These are phyloP conservation scores for Triadica sebifera DNA, from an alignment of 345 rosid genomes.

Conservation along the genomic window DNA sequence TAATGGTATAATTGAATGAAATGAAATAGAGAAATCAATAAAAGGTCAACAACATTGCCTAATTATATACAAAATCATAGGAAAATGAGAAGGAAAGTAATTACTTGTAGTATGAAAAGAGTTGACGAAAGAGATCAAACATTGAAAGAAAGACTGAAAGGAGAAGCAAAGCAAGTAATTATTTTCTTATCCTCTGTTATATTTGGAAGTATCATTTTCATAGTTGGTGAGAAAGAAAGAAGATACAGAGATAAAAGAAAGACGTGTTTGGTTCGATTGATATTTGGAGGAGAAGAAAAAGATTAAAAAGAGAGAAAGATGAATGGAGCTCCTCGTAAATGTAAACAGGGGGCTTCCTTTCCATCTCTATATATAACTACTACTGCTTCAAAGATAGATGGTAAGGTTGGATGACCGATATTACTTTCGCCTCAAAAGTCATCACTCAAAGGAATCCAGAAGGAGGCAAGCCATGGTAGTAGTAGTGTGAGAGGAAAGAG, in stretches of 20 bases:
- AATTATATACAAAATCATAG: neutral
- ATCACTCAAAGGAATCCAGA: no score
- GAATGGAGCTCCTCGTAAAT: slow-evolving; percentile 31
- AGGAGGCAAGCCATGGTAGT: no score
- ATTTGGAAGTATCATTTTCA: neutral
- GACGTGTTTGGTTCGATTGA: neutral
- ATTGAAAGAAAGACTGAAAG: no score
- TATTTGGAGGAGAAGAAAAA: neutral
- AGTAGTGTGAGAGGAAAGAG: no score
- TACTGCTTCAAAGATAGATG: neutral
- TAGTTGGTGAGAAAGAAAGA: neutral
- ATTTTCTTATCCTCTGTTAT: no score
- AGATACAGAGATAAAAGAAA: neutral
- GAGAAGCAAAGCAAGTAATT: no score
- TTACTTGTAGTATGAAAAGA: neutral
- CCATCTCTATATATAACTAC: neutral
- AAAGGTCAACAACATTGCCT: neutral
- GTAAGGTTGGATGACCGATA: no score
- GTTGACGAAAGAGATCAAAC: neutral
- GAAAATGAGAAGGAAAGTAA: no score
- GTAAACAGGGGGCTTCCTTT: slow-evolving; percentile 1
- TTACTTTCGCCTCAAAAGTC: no score
- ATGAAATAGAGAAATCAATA: neutral
- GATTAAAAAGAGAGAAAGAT: neutral
- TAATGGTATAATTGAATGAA: no score